Evolutionary conservation across 129 eudicot species (phyloP).

Genomic region (Tanacetum coccineum): DNA sequence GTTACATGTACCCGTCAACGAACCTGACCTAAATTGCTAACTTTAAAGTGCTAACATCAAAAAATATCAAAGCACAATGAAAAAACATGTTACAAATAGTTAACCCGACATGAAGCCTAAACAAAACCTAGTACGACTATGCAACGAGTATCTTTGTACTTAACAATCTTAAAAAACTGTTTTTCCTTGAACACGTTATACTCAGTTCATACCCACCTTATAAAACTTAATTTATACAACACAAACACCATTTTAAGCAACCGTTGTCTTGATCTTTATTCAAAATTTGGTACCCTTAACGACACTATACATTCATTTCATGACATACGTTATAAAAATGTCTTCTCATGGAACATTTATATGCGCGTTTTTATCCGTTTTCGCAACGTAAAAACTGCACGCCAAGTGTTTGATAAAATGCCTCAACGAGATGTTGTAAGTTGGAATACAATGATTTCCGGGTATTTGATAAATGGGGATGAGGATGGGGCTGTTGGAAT

Average conservation of each 20-base stretch:
- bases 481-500: conserved; percentile 24
- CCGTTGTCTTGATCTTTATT: conserved; percentile 55
- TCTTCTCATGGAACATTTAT: conserved; percentile 72
- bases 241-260: conserved; percentile 54
- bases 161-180: conserved; percentile 41
- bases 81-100: too few relatives aligned
- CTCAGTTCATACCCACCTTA: conserved; percentile 58
- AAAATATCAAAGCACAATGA: too few relatives aligned
- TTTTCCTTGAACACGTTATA: conserved; percentile 35
- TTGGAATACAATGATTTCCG: conserved; percentile 59
- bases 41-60: too few relatives aligned
- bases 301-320: conserved; percentile 51
- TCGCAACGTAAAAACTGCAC: conserved; percentile 42
- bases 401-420: conserved; percentile 55
- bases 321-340: conserved; percentile 55
- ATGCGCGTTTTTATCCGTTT: conserved; percentile 43
- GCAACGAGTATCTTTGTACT: conserved; percentile 28
- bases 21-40: too few relatives aligned
- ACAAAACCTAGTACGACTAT: conserved; percentile 7
- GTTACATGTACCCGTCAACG: too few relatives aligned
- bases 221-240: conserved; percentile 45
- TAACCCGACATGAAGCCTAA: conserved; percentile 28
- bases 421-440: conserved; percentile 69
- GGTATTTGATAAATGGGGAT: conserved; percentile 44
- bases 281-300: conserved; percentile 29